A percentile compares a stretch with the other conserved stretches of the same genome.
Evolutionary conservation across 768 basidiomycete genomes (phyloP).

Genomic region (Russula lepida): DNA sequence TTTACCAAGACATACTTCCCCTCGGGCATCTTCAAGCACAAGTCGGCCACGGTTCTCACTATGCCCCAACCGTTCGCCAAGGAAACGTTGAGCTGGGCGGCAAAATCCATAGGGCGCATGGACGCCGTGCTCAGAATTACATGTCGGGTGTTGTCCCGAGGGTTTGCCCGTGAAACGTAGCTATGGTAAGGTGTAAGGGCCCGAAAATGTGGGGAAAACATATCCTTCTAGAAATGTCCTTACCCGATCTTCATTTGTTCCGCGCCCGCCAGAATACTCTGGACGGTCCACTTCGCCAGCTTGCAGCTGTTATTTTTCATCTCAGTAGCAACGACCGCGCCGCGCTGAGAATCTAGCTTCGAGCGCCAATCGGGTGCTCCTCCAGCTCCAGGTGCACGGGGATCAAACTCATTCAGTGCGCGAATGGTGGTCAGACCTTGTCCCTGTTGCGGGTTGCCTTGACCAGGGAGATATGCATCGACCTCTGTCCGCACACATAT

Average conservation of each 20-base stretch:
- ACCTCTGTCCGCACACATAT: conserved; percentile 95
- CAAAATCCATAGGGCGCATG: conserved; percentile 91
- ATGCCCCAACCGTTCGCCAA: conserved; percentile 98
- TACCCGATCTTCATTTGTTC: conserved; percentile 97
- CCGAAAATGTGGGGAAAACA: neutral
- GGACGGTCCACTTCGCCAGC: conserved; percentile 94
- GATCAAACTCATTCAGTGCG: conserved; percentile 95
- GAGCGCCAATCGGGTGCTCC: conserved; percentile 98
- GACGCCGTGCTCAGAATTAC: conserved; percentile 92
- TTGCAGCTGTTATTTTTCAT: conserved; percentile 99
- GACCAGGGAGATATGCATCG: conserved; percentile 71
- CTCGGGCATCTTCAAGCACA: conserved; percentile 95
- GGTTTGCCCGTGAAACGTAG: conserved; percentile 90
- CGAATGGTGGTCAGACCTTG: conserved; percentile 85
- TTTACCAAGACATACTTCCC: conserved; percentile 97
- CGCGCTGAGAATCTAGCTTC: conserved; percentile 93
- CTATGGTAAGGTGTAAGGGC: conserved; percentile 34
- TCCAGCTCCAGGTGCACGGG: conserved; percentile 80
- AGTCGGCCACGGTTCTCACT: conserved; percentile 86
- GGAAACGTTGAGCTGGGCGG: conserved; percentile 90
- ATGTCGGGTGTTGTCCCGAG: conserved; percentile 92
- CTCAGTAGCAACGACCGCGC: conserved; percentile 96
- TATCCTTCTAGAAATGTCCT: conserved; percentile 23
- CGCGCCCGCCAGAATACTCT: conserved; percentile 90
- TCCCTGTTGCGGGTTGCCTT: conserved; percentile 53